Evolutionary conservation across 208 protist species (phyloP), one percentile per base, ranked within the genome.

Genomic region (Leishmania aethiopica): DNA sequence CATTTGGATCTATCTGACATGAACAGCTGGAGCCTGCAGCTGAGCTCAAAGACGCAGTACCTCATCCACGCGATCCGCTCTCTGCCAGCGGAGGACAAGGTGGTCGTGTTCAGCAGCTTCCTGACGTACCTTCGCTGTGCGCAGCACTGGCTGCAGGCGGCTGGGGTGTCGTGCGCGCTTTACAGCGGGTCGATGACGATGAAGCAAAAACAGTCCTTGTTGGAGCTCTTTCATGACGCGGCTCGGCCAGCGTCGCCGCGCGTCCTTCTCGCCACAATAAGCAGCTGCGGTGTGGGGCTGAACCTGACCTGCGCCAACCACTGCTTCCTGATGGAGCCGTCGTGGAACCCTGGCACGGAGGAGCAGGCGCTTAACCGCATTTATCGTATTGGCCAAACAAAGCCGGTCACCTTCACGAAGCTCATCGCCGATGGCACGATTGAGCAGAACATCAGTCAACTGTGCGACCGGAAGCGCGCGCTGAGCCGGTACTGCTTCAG

Each of bases 381-480:
- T 37, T 92, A 98, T 82, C 89, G 95, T 64, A 97, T 98, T 77
- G 96, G 97, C 15, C 96, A 98, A 85, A 97, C 85, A 8, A 93
- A 97, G 74, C 94, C 93, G 7, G 99, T 99, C 0, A 93, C 90
- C 22, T 88, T 99, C 42, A 98, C 93, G 45, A 94, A 98, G 78
- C 93, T 99, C 35, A 88, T 99, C 37, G 98, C 98, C 0, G 90
- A 97, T 28, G 90, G 91, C 6, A 98, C 98, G 19, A 94, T 99
- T 32, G 99, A 99, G 84, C 95, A 99, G 84, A 99, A 98, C 78
- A 98, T 99, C 74, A 89, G 99, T 13, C 93, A 96, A 45, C 90
- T 99, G 47, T 98, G 98, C 32, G 88, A 95, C 75, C 90, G 86
- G 72, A 99, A 99, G 89, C 85, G 98, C 2, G 86, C 87, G 5